Base-by-base conservation (phyloP, 176 grass and related monocot species). In the Melocanna baccifera region DNA sequence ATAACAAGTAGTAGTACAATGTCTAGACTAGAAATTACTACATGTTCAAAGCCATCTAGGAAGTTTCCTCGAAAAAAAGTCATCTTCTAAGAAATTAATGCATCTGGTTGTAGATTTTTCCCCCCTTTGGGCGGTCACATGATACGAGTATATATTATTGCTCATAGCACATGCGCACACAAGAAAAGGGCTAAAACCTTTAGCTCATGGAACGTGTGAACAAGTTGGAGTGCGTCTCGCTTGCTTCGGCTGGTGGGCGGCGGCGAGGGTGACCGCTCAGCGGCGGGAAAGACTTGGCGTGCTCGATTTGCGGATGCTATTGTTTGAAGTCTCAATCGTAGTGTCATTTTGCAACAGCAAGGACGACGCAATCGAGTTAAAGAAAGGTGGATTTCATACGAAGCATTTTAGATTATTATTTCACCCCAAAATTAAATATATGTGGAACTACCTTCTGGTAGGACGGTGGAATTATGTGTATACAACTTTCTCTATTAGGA, bases 171-270 rank as follows among this genome's bases (percentile, higher is more conserved):
- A 5, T 36, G 63, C 16, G 3, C 46, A 50, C 57, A 1, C 36
- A 26, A 52, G 0, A n/a, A 25, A 73, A 67, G 28, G 67, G 50
- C 16, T 10, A n/a, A 36, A 10, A 51, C 14, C 77, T 85, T 84
- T 74, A 32, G 4, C 65, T 20, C 65, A 9, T 72, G 87, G 76
- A 61, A 62, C 77, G 78, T 81, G 87, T 88, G 87, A 85, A 51
- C 52, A 29, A 58, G 30, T 73, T 40, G 87, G 68, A 23, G 9
- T 9, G 2, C 1, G 65, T 59, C 41, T 67, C 29, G 72, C 40
- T 46, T 22, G 51, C 20, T 76, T 67, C 71, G 62, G 85, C 68
- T 55, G 19, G 43, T 46, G 13, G 36, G 29, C 59, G 46, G 62
- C 82, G 61, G 50, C 29, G 63, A 58, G 3, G 15, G 19, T 67